Base-by-base conservation (phyloP, 768 basidiomycete genomes). In the Pleurotus cornucopiae region DNA sequence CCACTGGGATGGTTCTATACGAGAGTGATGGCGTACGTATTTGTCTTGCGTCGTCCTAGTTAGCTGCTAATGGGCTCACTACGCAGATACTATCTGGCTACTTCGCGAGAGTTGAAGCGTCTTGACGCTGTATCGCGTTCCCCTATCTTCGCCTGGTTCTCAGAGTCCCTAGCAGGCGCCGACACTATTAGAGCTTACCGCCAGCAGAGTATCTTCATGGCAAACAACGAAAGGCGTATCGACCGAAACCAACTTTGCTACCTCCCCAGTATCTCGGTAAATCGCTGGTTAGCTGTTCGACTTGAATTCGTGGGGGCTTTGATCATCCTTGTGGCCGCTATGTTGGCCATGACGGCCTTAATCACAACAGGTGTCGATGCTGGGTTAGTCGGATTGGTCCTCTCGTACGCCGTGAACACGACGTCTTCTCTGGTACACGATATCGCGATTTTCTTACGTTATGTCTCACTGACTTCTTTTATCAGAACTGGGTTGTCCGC, bases 91-190 rank as follows among this genome's bases (percentile, higher is more conserved):
- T 94, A 94, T 66, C 81, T 94, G 6, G 77, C 89, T 2, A 93
- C 91, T 0, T 91, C 88, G 1, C 85, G 92, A 21, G 92, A 94
- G 67, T 78, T 94, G 21, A 93, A 94, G 67, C 89, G 92, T 12
- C 76, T 95, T 12, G 92, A 94, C 61, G 89, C 93, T 0, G 87
- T 92, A 21, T 91, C 91, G 4, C 85, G 90, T 39, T 92, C 91
- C 0, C 94, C 95, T 1, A 92, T 98, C 57, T 95, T 96, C 68
- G 88, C 87, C 0, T 59, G 87, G 85, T 91, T 91, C 66, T 88
- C 88, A 1, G 91, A 91, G 66, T 86, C 82, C 2, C 71, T 85
- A 38, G 78, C 81, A 2, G 93, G 93, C 5, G 69, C 92, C 38
- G 84, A 89, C 0, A 94, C 91, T 2, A 94, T 95, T 62, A 82